These are phyloP conservation scores for Oidium heveae DNA, from an alignment of 2,329 filamentous ascomycete species.

Conservation along the genomic window DNA sequence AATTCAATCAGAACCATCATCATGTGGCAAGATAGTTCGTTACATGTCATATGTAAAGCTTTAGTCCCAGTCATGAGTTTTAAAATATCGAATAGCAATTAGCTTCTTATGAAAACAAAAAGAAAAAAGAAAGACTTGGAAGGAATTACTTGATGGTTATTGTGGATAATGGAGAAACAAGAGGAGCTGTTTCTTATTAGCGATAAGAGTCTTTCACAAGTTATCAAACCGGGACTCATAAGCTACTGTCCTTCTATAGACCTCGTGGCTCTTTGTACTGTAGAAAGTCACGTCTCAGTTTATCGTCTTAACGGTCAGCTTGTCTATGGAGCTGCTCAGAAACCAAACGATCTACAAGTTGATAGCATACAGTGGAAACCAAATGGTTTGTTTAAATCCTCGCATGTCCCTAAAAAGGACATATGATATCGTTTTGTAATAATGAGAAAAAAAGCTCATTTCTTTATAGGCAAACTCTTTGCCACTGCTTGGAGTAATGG, in stretches of 20 bases:
- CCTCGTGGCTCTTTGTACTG: constrained; percentile 48
- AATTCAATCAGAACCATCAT: too few species aligned
- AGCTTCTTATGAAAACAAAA: too few species aligned
- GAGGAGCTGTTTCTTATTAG: constrained; percentile 6
- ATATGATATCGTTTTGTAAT: neutral
- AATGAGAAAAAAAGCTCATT: neutral
- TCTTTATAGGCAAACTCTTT: constrained; percentile 37
- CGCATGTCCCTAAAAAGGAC: neutral
- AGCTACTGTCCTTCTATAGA: constrained; percentile 69
- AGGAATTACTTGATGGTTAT: too few species aligned
- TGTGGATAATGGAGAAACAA: too few species aligned
- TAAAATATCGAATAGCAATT: too few species aligned
- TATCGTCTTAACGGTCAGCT: constrained; percentile 55
- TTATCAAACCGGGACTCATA: constrained; percentile 31
- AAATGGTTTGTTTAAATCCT: constrained; percentile 9
- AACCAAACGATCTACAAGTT: constrained; percentile 15
- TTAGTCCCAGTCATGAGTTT: too few species aligned
- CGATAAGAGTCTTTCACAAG: constrained; percentile 30
- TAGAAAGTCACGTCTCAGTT: constrained; percentile 43
- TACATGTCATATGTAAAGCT: too few species aligned
- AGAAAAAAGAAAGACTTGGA: too few species aligned
- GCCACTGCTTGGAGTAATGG: constrained; percentile 71
- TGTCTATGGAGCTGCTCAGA: constrained; percentile 25
- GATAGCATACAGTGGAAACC: constrained; percentile 16
- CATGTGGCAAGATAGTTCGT: too few species aligned